Evolutionary conservation across 1,139 yeast genomes (phyloP), one percentile per base, ranked within the genome.

Genomic region (Yamadazyma spencermartinsiae): DNA sequence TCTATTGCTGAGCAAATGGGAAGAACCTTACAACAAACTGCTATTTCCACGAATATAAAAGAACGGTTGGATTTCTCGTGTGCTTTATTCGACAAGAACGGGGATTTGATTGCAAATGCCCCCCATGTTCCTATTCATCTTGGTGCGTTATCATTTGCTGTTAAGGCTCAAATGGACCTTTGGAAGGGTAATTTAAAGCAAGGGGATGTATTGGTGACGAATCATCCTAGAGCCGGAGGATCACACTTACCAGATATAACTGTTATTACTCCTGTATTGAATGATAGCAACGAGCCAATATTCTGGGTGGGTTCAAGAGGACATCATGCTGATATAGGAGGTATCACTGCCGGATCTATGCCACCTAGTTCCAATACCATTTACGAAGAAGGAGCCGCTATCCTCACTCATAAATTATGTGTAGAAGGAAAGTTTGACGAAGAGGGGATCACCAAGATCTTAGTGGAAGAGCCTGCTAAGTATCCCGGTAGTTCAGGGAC

Each of bases 1-100:
- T 85, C 87, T 37, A 82, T 86, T 56, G 95, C 95, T 4, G 95
- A 86, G 52, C 94, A 86, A 55, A 86, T 86, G 95, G 95, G 95
- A 11, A 74, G 80, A 48, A 85, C 90, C 8, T 65, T 86, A 46
- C 85, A 84, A 50, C 85, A 83, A 59, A 86, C 94, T 0, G 76
- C 92, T 4, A 86, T 86, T 33, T 83, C 92, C 5, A 85, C 94
- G n/a, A 86, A 86, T 52, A 87, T 86, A 45, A 86, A 86, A 54
- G 95, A 86, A 56, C 67, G 95, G 42, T 65, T 86, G 36, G 95
- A 86, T 56, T 86, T 86, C 55, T 84, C 94, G 9, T 86, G 95
- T 68, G 95, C 95, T 1, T 63, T 86, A 19, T 86, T 86, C 55
- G 88, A 83, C 48, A 68, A 76, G 1, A 76, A 79, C 37, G 95